These are phyloP conservation scores for Naganishia antarctica DNA, from an alignment of 768 basidiomycete genomes.

Conservation along the genomic window DNA sequence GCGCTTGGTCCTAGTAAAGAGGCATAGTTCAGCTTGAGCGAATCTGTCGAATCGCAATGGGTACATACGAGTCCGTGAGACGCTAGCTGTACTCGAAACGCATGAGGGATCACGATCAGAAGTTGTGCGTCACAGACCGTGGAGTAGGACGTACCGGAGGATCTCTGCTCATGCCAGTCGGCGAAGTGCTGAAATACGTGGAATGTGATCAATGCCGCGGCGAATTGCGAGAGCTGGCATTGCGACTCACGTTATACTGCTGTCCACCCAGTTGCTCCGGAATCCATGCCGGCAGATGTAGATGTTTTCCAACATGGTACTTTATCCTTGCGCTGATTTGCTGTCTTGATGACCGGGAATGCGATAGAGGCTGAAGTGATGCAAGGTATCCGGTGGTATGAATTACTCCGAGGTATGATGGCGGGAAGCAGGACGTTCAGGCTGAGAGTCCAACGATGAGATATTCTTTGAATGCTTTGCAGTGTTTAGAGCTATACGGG, in stretches of 20 bases:
- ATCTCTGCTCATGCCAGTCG: slow-evolving; percentile 43
- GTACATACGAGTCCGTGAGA: slow-evolving; percentile 33
- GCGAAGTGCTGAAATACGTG: slow-evolving; percentile 25
- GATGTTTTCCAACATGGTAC: slow-evolving; percentile 45
- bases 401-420: neutral
- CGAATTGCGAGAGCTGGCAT: too few relatives aligned
- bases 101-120: neutral
- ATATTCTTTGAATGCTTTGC: too few relatives aligned
- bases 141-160: slow-evolving; percentile 41
- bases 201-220: neutral
- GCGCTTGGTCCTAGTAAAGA: slow-evolving; percentile 31
- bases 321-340: neutral
- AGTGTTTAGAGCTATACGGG: too few relatives aligned
- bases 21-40: neutral
- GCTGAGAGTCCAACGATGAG: neutral
- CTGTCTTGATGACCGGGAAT: too few relatives aligned
- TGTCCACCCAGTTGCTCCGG: slow-evolving; percentile 47
- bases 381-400: too few relatives aligned
- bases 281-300: slow-evolving; percentile 48
- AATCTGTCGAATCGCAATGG: neutral
- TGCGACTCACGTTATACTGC: slow-evolving; percentile 40
- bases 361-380: too few relatives aligned
- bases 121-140: neutral
- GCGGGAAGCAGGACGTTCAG: neutral
- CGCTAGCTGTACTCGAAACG: slow-evolving; percentile 34